These are phyloP conservation scores for Isoetes taiwanensis DNA, from an alignment of 75 land plant genomes.

Conservation along the genomic window DNA sequence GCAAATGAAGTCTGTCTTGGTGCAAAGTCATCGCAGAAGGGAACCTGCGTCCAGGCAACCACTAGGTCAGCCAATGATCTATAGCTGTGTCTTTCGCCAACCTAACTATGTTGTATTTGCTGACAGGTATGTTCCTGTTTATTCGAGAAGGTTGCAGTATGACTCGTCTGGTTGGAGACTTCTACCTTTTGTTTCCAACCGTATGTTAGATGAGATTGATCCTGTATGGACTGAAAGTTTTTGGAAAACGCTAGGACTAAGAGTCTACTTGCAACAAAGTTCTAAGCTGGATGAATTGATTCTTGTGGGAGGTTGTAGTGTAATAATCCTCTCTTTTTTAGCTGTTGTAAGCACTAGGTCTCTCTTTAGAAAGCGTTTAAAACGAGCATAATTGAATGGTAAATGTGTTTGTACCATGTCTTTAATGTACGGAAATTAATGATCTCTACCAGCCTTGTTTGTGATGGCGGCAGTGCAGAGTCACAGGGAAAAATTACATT, in stretches of 20 bases:
- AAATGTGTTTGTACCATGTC: too few species aligned
- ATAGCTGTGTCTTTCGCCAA: not conserved
- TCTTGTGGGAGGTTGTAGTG: slow-evolving; percentile 33
- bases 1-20: slow-evolving; percentile 60
- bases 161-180: slow-evolving; percentile 48
- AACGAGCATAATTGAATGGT: slow-evolving; percentile 48
- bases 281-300: slow-evolving; percentile 38
- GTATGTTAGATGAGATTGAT: slow-evolving; percentile 52
- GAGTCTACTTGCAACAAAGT: slow-evolving; percentile 50
- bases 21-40: slow-evolving; percentile 46
- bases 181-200: slow-evolving; percentile 39
- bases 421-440: too few species aligned
- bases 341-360: slow-evolving; percentile 28
- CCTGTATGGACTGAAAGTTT: slow-evolving; percentile 96
- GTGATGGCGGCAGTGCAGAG: too few species aligned
- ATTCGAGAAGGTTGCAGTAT: slow-evolving; percentile 69
- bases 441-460: too few species aligned
- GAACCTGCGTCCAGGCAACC: slow-evolving; percentile 59
- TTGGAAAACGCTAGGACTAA: slow-evolving; percentile 56
- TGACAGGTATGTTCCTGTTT: slow-evolving; percentile 84
- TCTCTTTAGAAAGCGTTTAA: slow-evolving; percentile 47
- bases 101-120: not conserved
- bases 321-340: slow-evolving; percentile 48
- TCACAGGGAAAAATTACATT: too few species aligned
- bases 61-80: slow-evolving; percentile 48